These are phyloP conservation scores for Plasmodium vivax DNA, from an alignment of 169 alveolate species.

Conservation along the genomic window DNA sequence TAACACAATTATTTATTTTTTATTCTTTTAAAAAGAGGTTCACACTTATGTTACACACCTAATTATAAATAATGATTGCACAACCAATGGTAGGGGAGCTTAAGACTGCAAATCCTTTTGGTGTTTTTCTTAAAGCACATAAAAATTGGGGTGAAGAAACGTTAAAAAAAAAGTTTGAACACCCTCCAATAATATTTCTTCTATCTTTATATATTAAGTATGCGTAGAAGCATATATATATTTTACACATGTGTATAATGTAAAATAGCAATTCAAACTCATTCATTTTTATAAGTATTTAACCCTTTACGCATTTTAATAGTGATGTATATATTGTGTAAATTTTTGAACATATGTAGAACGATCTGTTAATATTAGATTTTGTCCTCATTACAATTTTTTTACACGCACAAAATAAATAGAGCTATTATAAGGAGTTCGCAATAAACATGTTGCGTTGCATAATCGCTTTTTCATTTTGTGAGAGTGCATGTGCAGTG, in stretches of 20 bases:
- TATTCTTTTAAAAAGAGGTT: not conserved
- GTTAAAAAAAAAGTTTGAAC: not conserved
- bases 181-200: not conserved
- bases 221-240: not conserved
- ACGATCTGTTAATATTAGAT: not conserved
- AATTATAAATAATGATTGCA: not conserved
- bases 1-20: not conserved
- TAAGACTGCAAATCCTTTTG: not conserved
- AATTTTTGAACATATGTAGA: not conserved
- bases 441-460: not conserved
- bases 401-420: not conserved
- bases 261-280: not conserved
- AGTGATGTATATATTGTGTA: not conserved
- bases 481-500: not conserved
- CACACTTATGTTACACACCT: not conserved
- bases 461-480: not conserved
- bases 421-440: not conserved
- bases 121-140: not conserved
- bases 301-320: not conserved
- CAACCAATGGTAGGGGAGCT: not conserved
- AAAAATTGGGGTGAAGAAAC: not conserved
- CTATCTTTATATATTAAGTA: not conserved
- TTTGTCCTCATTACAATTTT: not conserved
- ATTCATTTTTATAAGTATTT: not conserved
- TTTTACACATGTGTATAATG: not conserved